A percentile compares a stretch with the other conserved stretches of the same genome.
Evolutionary conservation across 192 early-diverging fungal species (phyloP).

Genomic region (Podila epigama): DNA sequence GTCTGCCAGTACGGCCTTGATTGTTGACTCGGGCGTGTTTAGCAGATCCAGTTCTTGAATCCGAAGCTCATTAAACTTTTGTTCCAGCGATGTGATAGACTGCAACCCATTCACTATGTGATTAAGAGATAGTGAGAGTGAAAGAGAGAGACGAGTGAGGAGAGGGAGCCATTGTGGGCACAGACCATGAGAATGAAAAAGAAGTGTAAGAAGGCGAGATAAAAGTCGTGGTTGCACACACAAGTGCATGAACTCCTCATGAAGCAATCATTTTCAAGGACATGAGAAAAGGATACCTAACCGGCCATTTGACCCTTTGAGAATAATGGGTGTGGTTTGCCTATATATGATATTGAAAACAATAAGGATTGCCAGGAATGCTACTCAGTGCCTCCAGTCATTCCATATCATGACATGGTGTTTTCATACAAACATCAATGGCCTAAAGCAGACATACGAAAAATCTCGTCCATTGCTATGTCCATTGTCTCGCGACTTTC

Average conservation of each 20-base stretch:
- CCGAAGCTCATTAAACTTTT: slow-evolving; percentile 57
- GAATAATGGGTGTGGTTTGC: slow-evolving; percentile 9
- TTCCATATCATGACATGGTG: no score
- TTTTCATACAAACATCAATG: no score
- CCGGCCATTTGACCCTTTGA: slow-evolving; percentile 43
- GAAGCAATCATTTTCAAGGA: no score
- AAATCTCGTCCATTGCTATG: slow-evolving; percentile 15
- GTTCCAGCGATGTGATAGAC: slow-evolving; percentile 60
- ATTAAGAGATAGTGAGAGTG: neutral
- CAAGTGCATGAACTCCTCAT: no score
- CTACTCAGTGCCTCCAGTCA: no score
- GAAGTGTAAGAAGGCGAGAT: no score
- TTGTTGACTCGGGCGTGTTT: slow-evolving; percentile 59
- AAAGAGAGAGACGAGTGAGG: neutral
- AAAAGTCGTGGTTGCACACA: no score
- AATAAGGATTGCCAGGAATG: neutral
- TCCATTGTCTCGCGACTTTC: slow-evolving; percentile 18
- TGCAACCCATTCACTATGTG: slow-evolving; percentile 65
- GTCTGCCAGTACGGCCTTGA: slow-evolving; percentile 55
- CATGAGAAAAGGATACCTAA: no score
- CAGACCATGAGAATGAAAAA: no score
- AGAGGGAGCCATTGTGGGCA: no score
- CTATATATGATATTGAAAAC: neutral
- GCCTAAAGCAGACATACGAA: slow-evolving; percentile 27
- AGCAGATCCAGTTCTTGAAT: slow-evolving; percentile 66